phyloP scores from a whole-genome alignment of 495 filamentous ascomycete genomes.

The Xylaria palmicola region DNA sequence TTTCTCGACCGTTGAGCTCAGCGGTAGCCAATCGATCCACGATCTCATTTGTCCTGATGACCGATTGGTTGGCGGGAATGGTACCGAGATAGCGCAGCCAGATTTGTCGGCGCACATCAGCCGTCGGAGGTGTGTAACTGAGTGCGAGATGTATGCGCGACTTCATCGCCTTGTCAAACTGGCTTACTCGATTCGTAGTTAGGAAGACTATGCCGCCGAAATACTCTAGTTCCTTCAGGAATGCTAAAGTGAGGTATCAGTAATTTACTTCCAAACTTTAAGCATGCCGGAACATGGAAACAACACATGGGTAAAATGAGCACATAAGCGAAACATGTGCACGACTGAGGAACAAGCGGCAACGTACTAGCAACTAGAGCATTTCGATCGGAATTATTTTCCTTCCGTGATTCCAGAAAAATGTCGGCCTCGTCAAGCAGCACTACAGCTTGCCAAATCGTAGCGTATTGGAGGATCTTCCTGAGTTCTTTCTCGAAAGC shows the following conservation, averaged over 20 bases:
- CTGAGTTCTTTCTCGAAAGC: conserved; percentile 69
- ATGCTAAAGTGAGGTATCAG: conserved; percentile 58
- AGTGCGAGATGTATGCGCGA: conserved; percentile 48
- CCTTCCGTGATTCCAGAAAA: conserved; percentile 43
- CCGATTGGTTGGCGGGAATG: conserved; percentile 15
- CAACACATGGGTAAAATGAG: neutral
- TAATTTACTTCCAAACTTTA: conserved; percentile 47
- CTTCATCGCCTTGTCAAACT: conserved; percentile 58
- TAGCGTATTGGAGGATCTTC: conserved; percentile 72
- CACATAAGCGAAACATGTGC: neutral
- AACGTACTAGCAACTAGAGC: conserved; percentile 38
- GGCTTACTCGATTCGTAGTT: conserved; percentile 50
- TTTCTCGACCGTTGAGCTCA: conserved; percentile 61
- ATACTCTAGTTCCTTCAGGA: conserved; percentile 47
- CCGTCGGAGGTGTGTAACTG: conserved; percentile 30
- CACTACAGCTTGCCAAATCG: conserved; percentile 49
- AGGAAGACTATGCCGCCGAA: conserved; percentile 48
- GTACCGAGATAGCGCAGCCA: conserved; percentile 29
- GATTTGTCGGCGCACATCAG: conserved; percentile 28
- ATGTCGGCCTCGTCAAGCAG: conserved; percentile 52
- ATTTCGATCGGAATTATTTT: conserved; percentile 42
- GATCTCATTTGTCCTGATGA: conserved; percentile 23
- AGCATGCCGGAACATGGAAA: neutral
- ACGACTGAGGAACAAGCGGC: conserved; percentile 22
- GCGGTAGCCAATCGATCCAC: conserved; percentile 38